Base-by-base conservation (phyloP, 805 yeast genomes). In the Priceomyces melissophilus region DNA sequence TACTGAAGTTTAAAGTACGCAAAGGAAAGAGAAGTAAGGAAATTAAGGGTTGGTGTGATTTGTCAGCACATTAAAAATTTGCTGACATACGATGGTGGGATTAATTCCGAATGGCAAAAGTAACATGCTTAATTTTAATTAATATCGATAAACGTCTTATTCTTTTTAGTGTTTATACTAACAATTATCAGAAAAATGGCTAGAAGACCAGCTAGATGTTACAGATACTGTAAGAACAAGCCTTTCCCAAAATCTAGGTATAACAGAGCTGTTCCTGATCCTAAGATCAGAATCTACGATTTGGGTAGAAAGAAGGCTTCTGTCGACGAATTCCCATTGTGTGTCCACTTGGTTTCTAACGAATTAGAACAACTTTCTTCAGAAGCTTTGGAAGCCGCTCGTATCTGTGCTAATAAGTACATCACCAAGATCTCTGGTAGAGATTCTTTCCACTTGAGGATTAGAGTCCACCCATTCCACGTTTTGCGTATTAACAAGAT, bases 131-230 rank as follows among this genome's bases (percentile, higher is more conserved):
- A 20, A 20, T 5, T 20, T 20, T 4, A 4, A 5, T 20, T 4
- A 20, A 20, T 20, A 8, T 20, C 25, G 4, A 20, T 20, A 20
- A 20, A 20, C 25, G 8, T 20, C 15, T 8, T 29, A 5, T 37
- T 37, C 16, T 20, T n/a, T 3, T 28, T 20, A 20, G 8, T 5
- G 25, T 20, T 20, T 20, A 13, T 58, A 60, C 65, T 58, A 59
- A 60, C 65, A 42, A 23, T 8, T 37, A 27, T 35, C 46, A 63
- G 70, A 73, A 87, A 84, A 73, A 91, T 91, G 98, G 97, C 98
- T 76, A 89, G 98, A 82, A 91, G 98, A 86, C 99, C 99, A 78
- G 99, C 99, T 84, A 88, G 98, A 85, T 93, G 99, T 83, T 93
- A 93, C 96, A 89, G 99, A 82, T 93, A 91, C 95, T 95, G 96